Evolutionary conservation across 78 protist species (phyloP), one percentile per base, ranked within the genome.

Genomic region (Bodo saltans): DNA sequence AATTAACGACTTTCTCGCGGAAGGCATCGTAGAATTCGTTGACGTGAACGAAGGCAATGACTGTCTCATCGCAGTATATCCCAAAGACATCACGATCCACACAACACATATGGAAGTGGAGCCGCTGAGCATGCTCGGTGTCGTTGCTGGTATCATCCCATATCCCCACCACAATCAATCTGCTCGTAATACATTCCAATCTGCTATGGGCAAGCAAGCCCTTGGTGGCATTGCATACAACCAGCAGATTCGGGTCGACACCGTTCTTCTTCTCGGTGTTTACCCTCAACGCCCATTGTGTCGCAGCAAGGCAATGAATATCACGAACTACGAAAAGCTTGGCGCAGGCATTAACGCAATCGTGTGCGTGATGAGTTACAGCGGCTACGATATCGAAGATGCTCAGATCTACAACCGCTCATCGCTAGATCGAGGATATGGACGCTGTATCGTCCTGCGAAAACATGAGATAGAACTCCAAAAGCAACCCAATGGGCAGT

Each of bases 121-220:
- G 82, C 99, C 99, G 23, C 80, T 98, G 60, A 92, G 98, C 26
- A 78, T 98, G 25, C 92, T 99, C 47, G 99, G 99, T 32, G 95
- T 94, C 41, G 86, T 90, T 39, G 97, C 97, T 28, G 97, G 96
- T 1, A 70, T 97, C 39, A 93, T 97, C 53, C 99, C 99, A 12
- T 97, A 90, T 71, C 99, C 99, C 40, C 98, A 97, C 89, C 99
- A 99, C 94, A 99, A 99, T 84, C 99, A 99, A 88, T 96, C 99
- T 26, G 99, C 99, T 3, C 93, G 99, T 27, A 99, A 99, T 90
- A 99, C 99, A 41, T 96, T 96, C 79, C 98, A 92, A 34, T 88
- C 87, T 52, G 99, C 99, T 42, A 98, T 98, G 99, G 99, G 99
- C 84, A 99, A 99, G 93, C 99, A 99, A 88, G 99, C 99, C 30